Conservation (phyloP, 2,329 filamentous ascomycete genomes). For the Metarhizium anisopliae region DNA sequence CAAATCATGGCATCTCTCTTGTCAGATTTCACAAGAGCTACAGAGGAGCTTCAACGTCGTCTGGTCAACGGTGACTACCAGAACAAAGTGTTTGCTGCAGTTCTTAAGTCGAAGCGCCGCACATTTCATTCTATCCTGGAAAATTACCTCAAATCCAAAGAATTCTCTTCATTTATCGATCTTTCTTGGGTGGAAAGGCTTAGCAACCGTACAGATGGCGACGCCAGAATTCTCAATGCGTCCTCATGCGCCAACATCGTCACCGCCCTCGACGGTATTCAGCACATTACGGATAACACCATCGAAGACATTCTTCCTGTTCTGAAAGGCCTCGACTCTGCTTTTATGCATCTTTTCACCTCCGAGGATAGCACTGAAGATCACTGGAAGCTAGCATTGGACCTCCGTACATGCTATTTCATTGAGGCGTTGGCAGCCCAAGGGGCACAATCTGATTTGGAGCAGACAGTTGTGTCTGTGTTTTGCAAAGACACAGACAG, state of each 20-base stretch:
- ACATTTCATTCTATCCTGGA: neutral
- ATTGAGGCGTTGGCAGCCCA: conserved; percentile 18
- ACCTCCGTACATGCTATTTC: conserved; percentile 27
- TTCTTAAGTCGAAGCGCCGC: neutral
- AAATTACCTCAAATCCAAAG: neutral
- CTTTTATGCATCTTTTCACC: conserved; percentile 21
- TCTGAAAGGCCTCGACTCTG: conserved; percentile 21
- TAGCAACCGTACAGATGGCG: neutral
- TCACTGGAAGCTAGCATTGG: conserved; percentile 19
- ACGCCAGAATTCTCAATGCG: conserved; percentile 1
- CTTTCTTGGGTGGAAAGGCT: conserved; percentile 9
- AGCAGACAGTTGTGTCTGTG: conserved; percentile 15
- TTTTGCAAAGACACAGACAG: conserved; percentile 17
- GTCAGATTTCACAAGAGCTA: conserved; percentile 2
- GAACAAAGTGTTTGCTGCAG: neutral
- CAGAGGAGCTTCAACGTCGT: conserved; percentile 4
- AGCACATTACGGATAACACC: conserved; percentile 5
- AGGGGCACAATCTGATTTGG: conserved; percentile 6
- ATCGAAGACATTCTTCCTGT: conserved; percentile 14
- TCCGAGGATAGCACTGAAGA: conserved; percentile 7
- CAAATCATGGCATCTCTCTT: conserved; percentile 1
- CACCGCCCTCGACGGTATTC: conserved; percentile 21
- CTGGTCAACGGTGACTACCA: neutral
- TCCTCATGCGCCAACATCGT: conserved; percentile 27
- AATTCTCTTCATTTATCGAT: conserved; percentile 19